Evolutionary conservation across 306 rosid genomes (phyloP), one percentile per base, ranked within the genome.

Genomic region (Acmispon strigosus): DNA sequence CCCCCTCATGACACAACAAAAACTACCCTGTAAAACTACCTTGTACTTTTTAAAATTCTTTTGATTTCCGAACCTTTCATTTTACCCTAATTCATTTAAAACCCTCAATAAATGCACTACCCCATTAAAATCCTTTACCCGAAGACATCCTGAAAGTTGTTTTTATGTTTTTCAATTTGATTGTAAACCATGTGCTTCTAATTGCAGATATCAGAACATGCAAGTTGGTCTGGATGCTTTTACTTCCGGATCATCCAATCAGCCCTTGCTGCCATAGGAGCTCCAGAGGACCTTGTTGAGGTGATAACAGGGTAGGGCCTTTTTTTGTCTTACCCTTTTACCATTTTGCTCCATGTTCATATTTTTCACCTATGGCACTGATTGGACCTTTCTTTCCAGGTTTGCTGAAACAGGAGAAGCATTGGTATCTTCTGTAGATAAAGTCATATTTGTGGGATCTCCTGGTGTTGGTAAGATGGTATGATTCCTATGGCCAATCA

Each of bases 221-320:
- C 97, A 82, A 92, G 92, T 80, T 92, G 97, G 97, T 89, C 97
- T 73, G 97, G 96, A 64, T 89, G 97, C 78, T 92, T 92, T 81
- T 92, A 85, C 78, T 80, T 83, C 62, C 88, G 85, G 72, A 92
- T 92, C 78, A 92, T 92, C 66, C 97, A 92, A 67, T 90, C 97
- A 59, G 97, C 96, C 54, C 96, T 92, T 76, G 87, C 97, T 75
- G 97, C 96, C 13, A 91, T 92, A 57, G 97, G 97, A 52, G 97
- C 97, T 73, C 97, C 97, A 11, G 97, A 92, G 69, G 91, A 90
- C 78, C 80, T 92, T 74, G 97, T 92, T 80, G 96, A 92, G 27
- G 82, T 89, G 67, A 84, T 92, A 66, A 89, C 96, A 45, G 97
- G 97, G 97, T 92, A 85, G 19, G 68, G 17, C 45, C 66, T 70